Percentiles rank a stretch among this genome's conserved stretches.
Evolutionary conservation across 768 basidiomycete genomes (phyloP).

Genomic region (Pleurotus giganteus): DNA sequence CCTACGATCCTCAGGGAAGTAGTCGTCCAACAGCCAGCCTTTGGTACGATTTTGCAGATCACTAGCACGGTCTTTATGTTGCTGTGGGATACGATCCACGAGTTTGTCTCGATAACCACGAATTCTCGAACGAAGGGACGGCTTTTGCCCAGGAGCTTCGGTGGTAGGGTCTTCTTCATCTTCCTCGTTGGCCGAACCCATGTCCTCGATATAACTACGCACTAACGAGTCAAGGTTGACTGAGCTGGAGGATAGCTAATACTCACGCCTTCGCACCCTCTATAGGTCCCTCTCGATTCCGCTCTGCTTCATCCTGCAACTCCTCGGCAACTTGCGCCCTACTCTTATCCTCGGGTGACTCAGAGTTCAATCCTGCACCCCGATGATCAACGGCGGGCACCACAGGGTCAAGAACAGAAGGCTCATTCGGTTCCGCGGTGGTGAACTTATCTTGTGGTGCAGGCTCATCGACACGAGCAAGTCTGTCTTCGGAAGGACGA

Average conservation of each 20-base stretch:
- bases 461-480: conserved; percentile 65
- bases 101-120: conserved; percentile 17
- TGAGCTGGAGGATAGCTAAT: no score
- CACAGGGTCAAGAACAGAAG: conserved; percentile 28
- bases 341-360: not conserved
- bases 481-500: conserved; percentile 60
- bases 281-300: not conserved
- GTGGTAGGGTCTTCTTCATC: not conserved
- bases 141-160: not conserved
- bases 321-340: not conserved
- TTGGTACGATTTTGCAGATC: conserved; percentile 57
- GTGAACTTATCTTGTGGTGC: conserved; percentile 68
- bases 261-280: not conserved
- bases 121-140: not conserved
- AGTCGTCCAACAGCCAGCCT: conserved; percentile 73
- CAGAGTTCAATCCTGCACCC: not conserved
- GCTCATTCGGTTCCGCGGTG: conserved; percentile 31
- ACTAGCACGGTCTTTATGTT: conserved; percentile 57
- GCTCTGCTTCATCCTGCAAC: not conserved
- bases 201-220: not conserved
- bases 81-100: conserved; percentile 59
- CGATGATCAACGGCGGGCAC: conserved; percentile 26
- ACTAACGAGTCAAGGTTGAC: not conserved
- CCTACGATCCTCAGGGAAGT: conserved; percentile 85
- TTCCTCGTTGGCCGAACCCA: not conserved